Conservation (phyloP, 306 rosid genomes). For the Morella rubra region DNA sequence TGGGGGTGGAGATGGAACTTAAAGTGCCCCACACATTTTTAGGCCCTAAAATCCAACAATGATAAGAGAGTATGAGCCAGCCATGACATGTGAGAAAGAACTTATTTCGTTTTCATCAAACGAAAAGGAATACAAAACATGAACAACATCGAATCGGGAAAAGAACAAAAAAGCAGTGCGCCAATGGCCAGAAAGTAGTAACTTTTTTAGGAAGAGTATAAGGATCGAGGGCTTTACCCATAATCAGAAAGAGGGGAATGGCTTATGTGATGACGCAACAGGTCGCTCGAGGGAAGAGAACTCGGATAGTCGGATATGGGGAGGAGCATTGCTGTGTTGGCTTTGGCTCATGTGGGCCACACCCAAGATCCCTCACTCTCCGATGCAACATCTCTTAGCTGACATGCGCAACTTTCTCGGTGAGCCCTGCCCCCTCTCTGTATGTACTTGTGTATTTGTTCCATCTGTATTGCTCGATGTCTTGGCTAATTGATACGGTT, state of each 20-base stretch:
- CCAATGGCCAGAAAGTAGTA: neutral
- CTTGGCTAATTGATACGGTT: conserved; percentile 17
- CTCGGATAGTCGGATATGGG: conserved; percentile 40
- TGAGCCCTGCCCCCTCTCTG: conserved; percentile 9
- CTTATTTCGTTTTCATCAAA: too few species aligned
- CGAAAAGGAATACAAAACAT: neutral
- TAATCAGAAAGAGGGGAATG: conserved; percentile 23
- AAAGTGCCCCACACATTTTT: neutral
- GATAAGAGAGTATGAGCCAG: too few species aligned
- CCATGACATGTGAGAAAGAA: too few species aligned
- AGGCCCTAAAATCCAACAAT: neutral
- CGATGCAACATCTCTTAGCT: conserved; percentile 42
- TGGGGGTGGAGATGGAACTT: neutral
- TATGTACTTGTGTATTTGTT: neutral
- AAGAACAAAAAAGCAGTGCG: conserved; percentile 4
- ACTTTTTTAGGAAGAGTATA: neutral
- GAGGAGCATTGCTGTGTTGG: conserved; percentile 38
- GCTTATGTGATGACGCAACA: conserved; percentile 43
- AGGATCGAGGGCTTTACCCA: neutral
- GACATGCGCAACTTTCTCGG: conserved; percentile 75
- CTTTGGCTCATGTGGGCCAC: conserved; percentile 38
- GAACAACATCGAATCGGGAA: neutral
- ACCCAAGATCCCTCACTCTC: conserved; percentile 56
- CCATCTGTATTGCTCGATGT: conserved; percentile 7
- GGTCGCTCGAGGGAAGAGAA: conserved; percentile 37